Percentiles rank a stretch among this genome's conserved stretches.
Evolutionary conservation across 108 stramenopile species (phyloP).

Genomic region (Pseudonitzschia delicatissima): DNA sequence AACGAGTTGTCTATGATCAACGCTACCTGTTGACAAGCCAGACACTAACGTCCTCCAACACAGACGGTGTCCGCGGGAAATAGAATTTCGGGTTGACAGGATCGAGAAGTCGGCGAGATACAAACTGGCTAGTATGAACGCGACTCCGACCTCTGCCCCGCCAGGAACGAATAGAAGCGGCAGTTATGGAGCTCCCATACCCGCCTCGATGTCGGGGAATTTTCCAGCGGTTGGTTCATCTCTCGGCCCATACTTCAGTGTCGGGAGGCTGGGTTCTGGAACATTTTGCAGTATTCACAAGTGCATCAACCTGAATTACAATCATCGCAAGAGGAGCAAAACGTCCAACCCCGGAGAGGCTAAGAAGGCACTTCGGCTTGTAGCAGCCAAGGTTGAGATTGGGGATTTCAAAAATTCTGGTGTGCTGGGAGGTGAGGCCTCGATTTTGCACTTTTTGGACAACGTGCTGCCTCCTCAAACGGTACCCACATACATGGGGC

Average conservation of each 20-base stretch:
- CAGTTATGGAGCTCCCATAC: constrained; percentile 28
- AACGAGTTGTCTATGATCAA: no score
- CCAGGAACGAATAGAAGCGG: not conserved
- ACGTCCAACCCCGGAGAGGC: not conserved
- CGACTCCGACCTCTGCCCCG: not conserved
- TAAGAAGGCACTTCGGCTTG: constrained; percentile 39
- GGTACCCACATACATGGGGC: constrained; percentile 75
- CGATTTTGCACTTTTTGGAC: constrained; percentile 65
- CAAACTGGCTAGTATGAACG: no score
- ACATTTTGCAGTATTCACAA: constrained; percentile 88
- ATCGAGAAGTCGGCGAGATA: no score
- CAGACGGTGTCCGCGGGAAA: no score
- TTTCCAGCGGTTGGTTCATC: constrained; percentile 66
- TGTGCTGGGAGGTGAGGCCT: constrained; percentile 77
- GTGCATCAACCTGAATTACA: constrained; percentile 64
- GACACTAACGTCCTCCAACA: no score
- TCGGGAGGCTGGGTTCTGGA: constrained; percentile 76
- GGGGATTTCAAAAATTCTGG: constrained; percentile 75
- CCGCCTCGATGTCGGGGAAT: constrained; percentile 29
- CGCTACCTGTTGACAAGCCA: no score
- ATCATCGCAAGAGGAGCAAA: constrained; percentile 23
- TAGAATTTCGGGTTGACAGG: no score
- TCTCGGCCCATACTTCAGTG: constrained; percentile 70
- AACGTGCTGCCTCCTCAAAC: constrained; percentile 38
- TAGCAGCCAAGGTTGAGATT: constrained; percentile 83